phyloP scores from a whole-genome alignment of 306 rosid genomes.

The Castanopsis chinensis region DNA sequence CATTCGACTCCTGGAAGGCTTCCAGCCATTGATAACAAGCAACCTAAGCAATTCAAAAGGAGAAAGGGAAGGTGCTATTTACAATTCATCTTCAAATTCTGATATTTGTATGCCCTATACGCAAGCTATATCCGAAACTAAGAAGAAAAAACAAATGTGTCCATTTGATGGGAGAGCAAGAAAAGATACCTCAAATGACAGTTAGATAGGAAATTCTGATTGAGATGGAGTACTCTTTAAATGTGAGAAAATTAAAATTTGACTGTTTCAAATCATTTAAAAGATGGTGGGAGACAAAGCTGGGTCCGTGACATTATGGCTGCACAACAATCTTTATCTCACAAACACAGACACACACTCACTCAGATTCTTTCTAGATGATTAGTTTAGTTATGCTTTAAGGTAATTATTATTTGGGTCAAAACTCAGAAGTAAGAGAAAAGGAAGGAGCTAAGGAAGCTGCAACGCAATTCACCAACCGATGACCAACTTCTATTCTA shows the following conservation, averaged over 20 bases:
- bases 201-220: background rate
- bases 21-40: constrained; percentile 50
- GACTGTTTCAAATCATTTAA: background rate
- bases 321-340: background rate
- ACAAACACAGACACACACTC: background rate
- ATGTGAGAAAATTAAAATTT: background rate
- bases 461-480: background rate
- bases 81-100: background rate
- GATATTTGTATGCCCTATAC: background rate
- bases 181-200: background rate
- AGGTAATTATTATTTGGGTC: background rate
- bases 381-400: background rate
- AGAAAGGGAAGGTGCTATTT: background rate
- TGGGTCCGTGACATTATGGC: constrained; percentile 31
- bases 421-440: background rate
- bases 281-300: constrained; percentile 23
- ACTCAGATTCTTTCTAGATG: background rate
- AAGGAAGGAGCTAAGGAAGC: background rate
- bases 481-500: background rate
- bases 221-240: background rate
- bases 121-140: background rate
- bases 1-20: constrained; percentile 95
- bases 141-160: background rate
- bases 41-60: background rate
- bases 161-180: background rate